phyloP scores from a whole-genome alignment of 257 asterid genomes.

The Solanum raphanifolium region DNA sequence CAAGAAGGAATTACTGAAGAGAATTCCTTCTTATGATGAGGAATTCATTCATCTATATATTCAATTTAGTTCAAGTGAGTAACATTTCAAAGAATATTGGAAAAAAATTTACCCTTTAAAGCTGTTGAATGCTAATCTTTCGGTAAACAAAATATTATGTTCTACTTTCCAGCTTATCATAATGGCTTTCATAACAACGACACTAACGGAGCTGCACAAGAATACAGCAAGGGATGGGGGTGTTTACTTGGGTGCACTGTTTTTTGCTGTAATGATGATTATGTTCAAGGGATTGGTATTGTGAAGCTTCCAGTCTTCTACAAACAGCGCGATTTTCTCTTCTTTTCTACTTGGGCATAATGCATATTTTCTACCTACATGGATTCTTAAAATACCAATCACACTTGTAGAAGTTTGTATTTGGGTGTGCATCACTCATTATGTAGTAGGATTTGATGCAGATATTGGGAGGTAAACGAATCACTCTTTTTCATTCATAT shows the following conservation, averaged over 20 bases:
- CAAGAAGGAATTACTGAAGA: constrained; percentile 21
- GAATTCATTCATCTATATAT: constrained; percentile 30
- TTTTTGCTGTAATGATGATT: constrained; percentile 25
- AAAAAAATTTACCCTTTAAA: neutral
- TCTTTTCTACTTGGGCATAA: constrained; percentile 42
- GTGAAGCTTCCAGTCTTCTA: constrained; percentile 37
- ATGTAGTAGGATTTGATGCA: constrained; percentile 37
- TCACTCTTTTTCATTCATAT: neutral
- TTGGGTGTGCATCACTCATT: constrained; percentile 31
- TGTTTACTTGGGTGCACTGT: constrained; percentile 37
- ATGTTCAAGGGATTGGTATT: constrained; percentile 32
- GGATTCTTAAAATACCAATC: constrained; percentile 35
- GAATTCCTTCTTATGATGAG: constrained; percentile 48
- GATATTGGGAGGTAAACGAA: constrained; percentile 18
- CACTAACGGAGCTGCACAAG: constrained; percentile 33
- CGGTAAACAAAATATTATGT: neutral
- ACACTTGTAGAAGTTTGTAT: constrained; percentile 20
- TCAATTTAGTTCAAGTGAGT: constrained; percentile 33
- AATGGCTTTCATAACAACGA: constrained; percentile 33
- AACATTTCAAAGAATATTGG: neutral
- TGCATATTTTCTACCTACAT: constrained; percentile 28
- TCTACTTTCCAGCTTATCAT: constrained; percentile 29
- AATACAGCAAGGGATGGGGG: constrained; percentile 20
- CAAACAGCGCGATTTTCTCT: constrained; percentile 34
- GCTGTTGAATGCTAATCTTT: neutral